Conservation (phyloP, 1,284 basidiomycete genomes). For the Irpex sp. region DNA sequence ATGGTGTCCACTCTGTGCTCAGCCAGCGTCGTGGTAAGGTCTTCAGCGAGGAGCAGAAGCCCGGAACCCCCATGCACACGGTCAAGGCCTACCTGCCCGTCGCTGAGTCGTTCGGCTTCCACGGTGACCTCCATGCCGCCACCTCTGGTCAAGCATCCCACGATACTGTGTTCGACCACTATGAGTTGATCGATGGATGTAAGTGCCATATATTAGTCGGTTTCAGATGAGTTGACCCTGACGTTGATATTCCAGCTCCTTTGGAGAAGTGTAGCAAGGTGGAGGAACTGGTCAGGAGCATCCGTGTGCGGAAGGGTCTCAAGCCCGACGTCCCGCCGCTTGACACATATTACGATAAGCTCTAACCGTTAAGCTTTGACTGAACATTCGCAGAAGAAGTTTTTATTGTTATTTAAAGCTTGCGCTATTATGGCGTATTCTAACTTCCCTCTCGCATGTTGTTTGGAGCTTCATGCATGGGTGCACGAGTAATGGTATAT, state of each 20-base stretch:
- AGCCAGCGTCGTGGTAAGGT: slow-evolving; percentile 99
- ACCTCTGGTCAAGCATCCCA: slow-evolving; percentile 99
- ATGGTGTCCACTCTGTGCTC: slow-evolving; percentile 94
- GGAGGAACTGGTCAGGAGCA: slow-evolving; percentile 78
- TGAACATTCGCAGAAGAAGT: slow-evolving; percentile 23
- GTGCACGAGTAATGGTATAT: too few relatives aligned
- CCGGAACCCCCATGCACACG: slow-evolving; percentile 99
- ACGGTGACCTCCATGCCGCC: slow-evolving; percentile 89
- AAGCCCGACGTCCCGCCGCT: slow-evolving; percentile 87
- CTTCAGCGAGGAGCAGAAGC: slow-evolving; percentile 95
- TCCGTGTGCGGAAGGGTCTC: slow-evolving; percentile 92
- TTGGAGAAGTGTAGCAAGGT: slow-evolving; percentile 88
- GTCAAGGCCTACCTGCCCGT: slow-evolving; percentile 99
- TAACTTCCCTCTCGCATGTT: too few relatives aligned
- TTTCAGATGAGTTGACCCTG: slow-evolving; percentile 18
- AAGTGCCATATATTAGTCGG: slow-evolving; percentile 29
- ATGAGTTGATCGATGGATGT: slow-evolving; percentile 83
- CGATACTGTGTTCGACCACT: slow-evolving; percentile 93
- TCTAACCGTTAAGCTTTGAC: slow-evolving; percentile 19
- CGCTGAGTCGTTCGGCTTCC: slow-evolving; percentile 98
- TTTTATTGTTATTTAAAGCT: not conserved
- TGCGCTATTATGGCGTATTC: too few relatives aligned
- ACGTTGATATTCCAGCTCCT: slow-evolving; percentile 44
- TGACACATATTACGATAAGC: slow-evolving; percentile 91
- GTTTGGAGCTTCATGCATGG: too few relatives aligned